A percentile compares a stretch with the other conserved stretches of the same genome.
phyloP scores from a whole-genome alignment of 345 rosid species.

The Fremontodendron californicum region DNA sequence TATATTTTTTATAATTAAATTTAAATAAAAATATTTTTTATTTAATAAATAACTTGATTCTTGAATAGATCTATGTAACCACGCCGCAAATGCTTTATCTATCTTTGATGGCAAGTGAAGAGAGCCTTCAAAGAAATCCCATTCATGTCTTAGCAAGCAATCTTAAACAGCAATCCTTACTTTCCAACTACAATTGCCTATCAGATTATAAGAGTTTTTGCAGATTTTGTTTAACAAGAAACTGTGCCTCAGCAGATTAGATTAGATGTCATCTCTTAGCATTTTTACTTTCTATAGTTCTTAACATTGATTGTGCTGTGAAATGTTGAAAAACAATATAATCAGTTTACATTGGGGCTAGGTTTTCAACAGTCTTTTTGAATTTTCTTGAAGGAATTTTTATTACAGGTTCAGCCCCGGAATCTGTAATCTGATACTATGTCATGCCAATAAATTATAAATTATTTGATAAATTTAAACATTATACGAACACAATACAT shows the following conservation, averaged over 20 bases:
- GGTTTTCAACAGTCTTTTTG: neutral
- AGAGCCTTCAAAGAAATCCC: neutral
- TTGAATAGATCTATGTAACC: neutral
- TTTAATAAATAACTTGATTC: too few relatives aligned
- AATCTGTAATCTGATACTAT: too few relatives aligned
- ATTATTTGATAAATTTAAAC: too few relatives aligned
- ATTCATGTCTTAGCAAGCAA: neutral
- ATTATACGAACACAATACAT: too few relatives aligned
- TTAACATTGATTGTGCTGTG: neutral
- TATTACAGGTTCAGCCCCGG: too few relatives aligned
- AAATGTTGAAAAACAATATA: neutral
- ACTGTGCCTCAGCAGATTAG: neutral
- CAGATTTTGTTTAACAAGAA: neutral
- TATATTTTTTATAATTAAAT: too few relatives aligned
- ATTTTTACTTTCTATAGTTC: neutral
- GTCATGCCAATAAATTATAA: too few relatives aligned
- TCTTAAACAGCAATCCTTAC: neutral
- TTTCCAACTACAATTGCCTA: neutral
- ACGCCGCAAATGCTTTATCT: conserved; percentile 5
- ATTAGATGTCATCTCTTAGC: neutral
- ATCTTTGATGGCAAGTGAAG: neutral
- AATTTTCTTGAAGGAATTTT: too few relatives aligned
- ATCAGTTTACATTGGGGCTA: neutral
- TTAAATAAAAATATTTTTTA: too few relatives aligned
- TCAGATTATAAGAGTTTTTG: neutral